Evolutionary conservation across 306 rosid species (phyloP), one percentile per base, ranked within the genome.

Genomic region (Sesbania bispinosa): DNA sequence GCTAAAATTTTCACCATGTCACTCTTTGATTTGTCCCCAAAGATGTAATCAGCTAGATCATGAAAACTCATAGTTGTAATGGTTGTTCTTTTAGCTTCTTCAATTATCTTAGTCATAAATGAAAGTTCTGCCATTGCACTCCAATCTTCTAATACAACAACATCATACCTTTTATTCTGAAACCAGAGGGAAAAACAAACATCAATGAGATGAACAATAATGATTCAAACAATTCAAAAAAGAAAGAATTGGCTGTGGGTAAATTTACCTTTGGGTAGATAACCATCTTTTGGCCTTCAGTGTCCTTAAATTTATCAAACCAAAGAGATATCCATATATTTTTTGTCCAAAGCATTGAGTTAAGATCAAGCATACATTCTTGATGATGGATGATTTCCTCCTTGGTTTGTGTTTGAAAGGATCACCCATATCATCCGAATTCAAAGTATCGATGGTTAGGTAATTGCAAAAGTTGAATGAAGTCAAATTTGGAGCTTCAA

Each of bases 401-500:
- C 5, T 5, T 6, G 9, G 0, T 32, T 0, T 7, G 38, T 7
- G 9, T 27, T 27, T 5, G 0, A 32, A 32, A 32, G 38, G 9
- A 30, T 30, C 1, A 30, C n/a, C n/a, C n/a, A n/a, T n/a, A n/a
- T 32, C 0, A 5, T 32, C 38, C 38, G 9, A 32, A 6, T 1
- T n/a, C n/a, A n/a, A n/a, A n/a, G n/a, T n/a, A n/a, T n/a, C n/a
- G n/a, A n/a, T n/a, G 1, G n/a, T 3, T 15, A 15, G 5, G 39
- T 10, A 11, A 39, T 4, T 5, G 13, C 33, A 38, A 13, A 39
- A 62, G 1, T 0, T 20, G 10, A 62, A 62, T 0, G 50, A 62
- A 62, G 51, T 62, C 68, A 62, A 62, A 62, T 62, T 38, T n/a
- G 68, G 51, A 39, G 68, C 33, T 5, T 62, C 2, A 39, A 62